Evolutionary conservation across 148 eudicot genomes (phyloP).

Genomic region (Amaranthus palmeri): DNA sequence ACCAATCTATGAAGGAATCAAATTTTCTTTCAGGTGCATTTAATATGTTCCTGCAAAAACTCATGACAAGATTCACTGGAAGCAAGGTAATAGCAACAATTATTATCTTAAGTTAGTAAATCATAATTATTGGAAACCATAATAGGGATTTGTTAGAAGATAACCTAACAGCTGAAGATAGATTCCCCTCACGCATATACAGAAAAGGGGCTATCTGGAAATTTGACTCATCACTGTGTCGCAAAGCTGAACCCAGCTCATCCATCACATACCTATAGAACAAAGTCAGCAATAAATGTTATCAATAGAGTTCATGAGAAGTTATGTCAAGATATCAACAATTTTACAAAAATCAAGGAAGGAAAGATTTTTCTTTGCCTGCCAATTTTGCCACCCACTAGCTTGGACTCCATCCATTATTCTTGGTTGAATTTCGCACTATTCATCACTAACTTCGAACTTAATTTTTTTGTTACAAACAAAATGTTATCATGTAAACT

Average conservation of each 20-base stretch:
- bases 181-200: conserved; percentile 91
- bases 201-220: conserved; percentile 81
- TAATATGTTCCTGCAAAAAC: neutral
- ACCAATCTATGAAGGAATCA: neutral
- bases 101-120: neutral
- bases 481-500: too few relatives aligned
- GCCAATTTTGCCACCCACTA: neutral
- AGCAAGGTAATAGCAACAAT: neutral
- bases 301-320: conserved; percentile 2
- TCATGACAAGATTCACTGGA: neutral
- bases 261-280: conserved; percentile 92
- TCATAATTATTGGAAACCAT: neutral
- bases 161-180: conserved; percentile 91
- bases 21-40: neutral
- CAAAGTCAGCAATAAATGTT: conserved; percentile 10
- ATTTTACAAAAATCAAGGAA: neutral
- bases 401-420: too few relatives aligned
- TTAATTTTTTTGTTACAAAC: too few relatives aligned
- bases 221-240: conserved; percentile 90
- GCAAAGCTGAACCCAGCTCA: conserved; percentile 95
- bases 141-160: conserved; percentile 6
- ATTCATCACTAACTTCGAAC: too few relatives aligned
- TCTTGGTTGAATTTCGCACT: neutral
- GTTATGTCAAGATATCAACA: conserved; percentile 6
- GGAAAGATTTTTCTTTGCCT: neutral